Percentiles rank a stretch among this genome's conserved stretches.
phyloP scores from a whole-genome alignment of 2,329 filamentous ascomycete species.

The Helminthosporium solani region DNA sequence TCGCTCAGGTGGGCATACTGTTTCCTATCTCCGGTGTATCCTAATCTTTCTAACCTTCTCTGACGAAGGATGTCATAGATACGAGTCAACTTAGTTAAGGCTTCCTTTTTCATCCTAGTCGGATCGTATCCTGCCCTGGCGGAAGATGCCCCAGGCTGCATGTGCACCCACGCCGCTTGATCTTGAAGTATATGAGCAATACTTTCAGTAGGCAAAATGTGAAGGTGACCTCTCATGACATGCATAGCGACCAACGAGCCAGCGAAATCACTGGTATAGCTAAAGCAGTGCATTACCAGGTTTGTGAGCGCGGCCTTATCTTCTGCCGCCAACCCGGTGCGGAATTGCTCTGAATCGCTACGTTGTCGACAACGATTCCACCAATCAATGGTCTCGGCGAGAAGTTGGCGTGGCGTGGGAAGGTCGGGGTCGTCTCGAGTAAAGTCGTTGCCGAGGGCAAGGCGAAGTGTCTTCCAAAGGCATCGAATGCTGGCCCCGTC shows the following conservation, averaged over 20 bases:
- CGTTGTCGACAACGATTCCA: slow-evolving; percentile 25
- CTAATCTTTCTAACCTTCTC: slow-evolving; percentile 20
- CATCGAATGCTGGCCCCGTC: slow-evolving; percentile 29
- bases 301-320: slow-evolving; percentile 24
- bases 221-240: slow-evolving; percentile 25
- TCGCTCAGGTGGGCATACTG: slow-evolving; percentile 14
- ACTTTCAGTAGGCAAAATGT: slow-evolving; percentile 28
- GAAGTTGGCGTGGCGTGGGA: slow-evolving; percentile 34
- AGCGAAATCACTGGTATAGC: slow-evolving; percentile 32
- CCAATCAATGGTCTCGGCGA: slow-evolving; percentile 34
- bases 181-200: slow-evolving; percentile 22
- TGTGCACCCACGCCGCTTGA: slow-evolving; percentile 33
- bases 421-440: slow-evolving; percentile 19
- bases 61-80: slow-evolving; percentile 24
- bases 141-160: slow-evolving; percentile 14
- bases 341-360: slow-evolving; percentile 29
- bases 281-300: slow-evolving; percentile 40
- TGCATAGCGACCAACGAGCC: slow-evolving; percentile 40
- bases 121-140: slow-evolving; percentile 16
- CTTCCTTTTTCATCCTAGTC: slow-evolving; percentile 13
- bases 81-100: slow-evolving; percentile 13
- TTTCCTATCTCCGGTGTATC: slow-evolving; percentile 11
- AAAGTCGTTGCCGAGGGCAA: slow-evolving; percentile 24
- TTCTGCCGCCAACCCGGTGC: slow-evolving; percentile 24
- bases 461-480: slow-evolving; percentile 37